Evolutionary conservation across 371 early-diverging fungal species (phyloP).

Genomic region (Rhizopus sp.): DNA sequence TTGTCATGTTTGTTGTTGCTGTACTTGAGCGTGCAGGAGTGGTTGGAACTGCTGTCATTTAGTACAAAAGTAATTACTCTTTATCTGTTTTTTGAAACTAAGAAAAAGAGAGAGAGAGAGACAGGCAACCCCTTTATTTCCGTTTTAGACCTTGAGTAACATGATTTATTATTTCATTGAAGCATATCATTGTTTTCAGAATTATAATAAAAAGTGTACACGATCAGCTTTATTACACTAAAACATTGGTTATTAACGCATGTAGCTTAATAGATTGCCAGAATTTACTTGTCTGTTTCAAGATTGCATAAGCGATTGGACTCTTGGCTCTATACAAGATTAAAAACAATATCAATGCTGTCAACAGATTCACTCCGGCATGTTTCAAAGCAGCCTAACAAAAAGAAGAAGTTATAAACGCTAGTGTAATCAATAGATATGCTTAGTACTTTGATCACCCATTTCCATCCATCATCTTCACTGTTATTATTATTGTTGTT

Average conservation of each 20-base stretch:
- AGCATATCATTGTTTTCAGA: background rate
- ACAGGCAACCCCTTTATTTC: background rate
- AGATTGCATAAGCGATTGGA: slow-evolving; percentile 38
- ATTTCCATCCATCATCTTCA: slow-evolving; percentile 31
- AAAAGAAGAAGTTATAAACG: background rate
- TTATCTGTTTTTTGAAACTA: background rate
- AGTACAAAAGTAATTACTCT: background rate
- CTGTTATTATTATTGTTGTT: slow-evolving; percentile 14
- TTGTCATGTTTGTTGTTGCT: background rate
- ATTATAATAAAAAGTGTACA: background rate
- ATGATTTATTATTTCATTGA: background rate
- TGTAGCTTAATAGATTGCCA: slow-evolving; percentile 23
- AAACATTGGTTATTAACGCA: slow-evolving; percentile 9
- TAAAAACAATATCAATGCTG: slow-evolving; percentile 32
- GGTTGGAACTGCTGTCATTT: background rate
- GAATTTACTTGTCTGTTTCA: slow-evolving; percentile 23
- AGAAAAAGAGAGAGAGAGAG: slow-evolving; percentile 5
- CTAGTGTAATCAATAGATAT: too few relatives aligned
- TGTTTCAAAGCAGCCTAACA: slow-evolving; percentile 44
- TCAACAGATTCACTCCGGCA: slow-evolving; percentile 40
- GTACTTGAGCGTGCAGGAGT: background rate
- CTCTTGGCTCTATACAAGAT: slow-evolving; percentile 36
- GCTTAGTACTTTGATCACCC: slow-evolving; percentile 39
- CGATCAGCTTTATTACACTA: slow-evolving; percentile 3
- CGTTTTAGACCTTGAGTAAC: too few relatives aligned